Percentiles rank a stretch among this genome's conserved stretches.
Conservation (phyloP, 345 rosid species). For the Bruguiera gymnorhiza region DNA sequence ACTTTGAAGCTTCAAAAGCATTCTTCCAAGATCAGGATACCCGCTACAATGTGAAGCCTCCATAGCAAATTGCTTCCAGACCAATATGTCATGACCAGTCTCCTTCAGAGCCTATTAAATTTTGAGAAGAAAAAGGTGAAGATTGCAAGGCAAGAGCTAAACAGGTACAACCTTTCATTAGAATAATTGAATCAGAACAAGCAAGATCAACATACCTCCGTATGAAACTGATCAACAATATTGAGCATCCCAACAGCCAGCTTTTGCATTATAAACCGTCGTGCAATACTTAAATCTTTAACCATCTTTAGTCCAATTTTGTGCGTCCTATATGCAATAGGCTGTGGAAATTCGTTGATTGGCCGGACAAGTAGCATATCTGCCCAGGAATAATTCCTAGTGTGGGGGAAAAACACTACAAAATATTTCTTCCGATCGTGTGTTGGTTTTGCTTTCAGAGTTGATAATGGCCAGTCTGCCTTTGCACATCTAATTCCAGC, state of each 20-base stretch:
- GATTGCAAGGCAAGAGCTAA: slow-evolving; percentile 13
- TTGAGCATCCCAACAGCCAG: slow-evolving; percentile 84
- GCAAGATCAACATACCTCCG: slow-evolving; percentile 43
- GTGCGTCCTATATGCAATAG: slow-evolving; percentile 78
- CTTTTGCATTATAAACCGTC: slow-evolving; percentile 78
- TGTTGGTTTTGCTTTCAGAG: slow-evolving; percentile 87
- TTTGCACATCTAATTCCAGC: slow-evolving; percentile 92
- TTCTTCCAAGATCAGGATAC: slow-evolving; percentile 79
- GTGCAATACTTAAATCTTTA: slow-evolving; percentile 74
- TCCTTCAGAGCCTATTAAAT: slow-evolving; percentile 69
- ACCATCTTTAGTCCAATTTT: slow-evolving; percentile 78
- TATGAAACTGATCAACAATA: slow-evolving; percentile 78
- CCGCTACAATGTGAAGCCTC: slow-evolving; percentile 73
- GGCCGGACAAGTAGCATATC: slow-evolving; percentile 82
- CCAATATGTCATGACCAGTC: slow-evolving; percentile 58
- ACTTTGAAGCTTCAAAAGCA: slow-evolving; percentile 83
- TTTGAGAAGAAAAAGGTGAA: slow-evolving; percentile 15
- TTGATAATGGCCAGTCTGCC: slow-evolving; percentile 95
- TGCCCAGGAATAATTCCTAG: slow-evolving; percentile 96
- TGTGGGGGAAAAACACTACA: slow-evolving; percentile 88
- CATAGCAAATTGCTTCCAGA: slow-evolving; percentile 96
- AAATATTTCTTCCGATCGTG: slow-evolving; percentile 88
- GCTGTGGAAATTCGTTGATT: slow-evolving; percentile 77
- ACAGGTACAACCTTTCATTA: not conserved
- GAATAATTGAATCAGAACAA: not conserved